A percentile compares a stretch with the other conserved stretches of the same genome.
Conservation (phyloP, 108 stramenopile species). For the Skeletonema tropicum region DNA sequence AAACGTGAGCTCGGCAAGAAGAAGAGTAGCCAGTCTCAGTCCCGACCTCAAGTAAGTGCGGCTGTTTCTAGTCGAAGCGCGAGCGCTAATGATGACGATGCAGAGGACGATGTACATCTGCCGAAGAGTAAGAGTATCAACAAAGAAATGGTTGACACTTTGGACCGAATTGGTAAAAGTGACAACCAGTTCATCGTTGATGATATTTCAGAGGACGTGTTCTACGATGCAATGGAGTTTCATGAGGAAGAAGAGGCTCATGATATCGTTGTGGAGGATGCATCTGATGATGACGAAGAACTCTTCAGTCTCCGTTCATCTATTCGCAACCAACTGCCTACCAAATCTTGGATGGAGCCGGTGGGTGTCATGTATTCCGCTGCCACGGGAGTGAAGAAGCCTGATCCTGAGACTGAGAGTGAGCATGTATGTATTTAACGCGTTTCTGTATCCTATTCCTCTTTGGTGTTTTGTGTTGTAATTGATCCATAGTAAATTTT, state of each 20-base stretch:
- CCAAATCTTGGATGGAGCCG: neutral
- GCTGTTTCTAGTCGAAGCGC: neutral
- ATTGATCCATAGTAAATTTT: neutral
- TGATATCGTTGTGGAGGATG: neutral
- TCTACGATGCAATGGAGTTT: neutral
- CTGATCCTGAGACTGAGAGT: neutral
- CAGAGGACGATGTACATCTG: neutral
- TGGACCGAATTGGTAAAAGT: neutral
- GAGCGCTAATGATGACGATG: neutral
- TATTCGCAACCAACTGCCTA: neutral
- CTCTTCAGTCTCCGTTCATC: neutral
- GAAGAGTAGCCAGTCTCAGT: neutral
- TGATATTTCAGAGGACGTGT: constrained; percentile 1
- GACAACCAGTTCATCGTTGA: neutral
- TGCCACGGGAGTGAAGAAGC: neutral
- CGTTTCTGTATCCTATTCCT: too few relatives aligned
- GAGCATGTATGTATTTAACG: neutral
- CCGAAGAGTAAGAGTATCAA: neutral
- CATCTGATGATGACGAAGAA: neutral
- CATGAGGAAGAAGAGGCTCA: neutral
- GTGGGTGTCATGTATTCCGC: neutral
- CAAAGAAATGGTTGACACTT: neutral
- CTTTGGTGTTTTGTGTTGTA: neutral
- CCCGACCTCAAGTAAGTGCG: neutral
- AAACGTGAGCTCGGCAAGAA: neutral